phyloP scores from a whole-genome alignment of 495 filamentous ascomycete genomes.

The Neurospora tetraspora region DNA sequence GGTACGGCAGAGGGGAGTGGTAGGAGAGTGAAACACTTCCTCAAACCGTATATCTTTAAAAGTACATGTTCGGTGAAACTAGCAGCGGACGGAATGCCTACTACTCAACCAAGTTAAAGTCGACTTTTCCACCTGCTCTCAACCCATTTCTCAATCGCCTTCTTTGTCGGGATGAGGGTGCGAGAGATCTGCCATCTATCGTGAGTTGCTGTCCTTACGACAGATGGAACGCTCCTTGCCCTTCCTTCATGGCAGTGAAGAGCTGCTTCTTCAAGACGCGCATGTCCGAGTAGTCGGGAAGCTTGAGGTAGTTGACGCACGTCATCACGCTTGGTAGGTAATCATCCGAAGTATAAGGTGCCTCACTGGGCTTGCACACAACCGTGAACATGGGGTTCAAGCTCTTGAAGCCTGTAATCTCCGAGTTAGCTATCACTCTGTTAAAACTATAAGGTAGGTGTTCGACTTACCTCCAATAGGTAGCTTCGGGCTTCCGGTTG shows the following conservation, averaged over 20 bases:
- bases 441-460: background rate
- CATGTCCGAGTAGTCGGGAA: conserved; percentile 86
- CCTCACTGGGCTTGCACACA: conserved; percentile 94
- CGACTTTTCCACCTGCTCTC: background rate
- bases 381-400: conserved; percentile 98
- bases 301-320: conserved; percentile 97
- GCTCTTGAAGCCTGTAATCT: conserved; percentile 73
- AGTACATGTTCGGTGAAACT: background rate
- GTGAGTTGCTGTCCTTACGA: conserved; percentile 42
- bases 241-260: conserved; percentile 82
- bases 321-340: conserved; percentile 99
- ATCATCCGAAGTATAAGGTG: conserved; percentile 89
- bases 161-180: no score
- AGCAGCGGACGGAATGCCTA: background rate
- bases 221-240: conserved; percentile 97
- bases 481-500: conserved; percentile 95
- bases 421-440: background rate
- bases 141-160: no score
- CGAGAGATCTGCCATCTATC: no score
- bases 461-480: conserved; percentile 81
- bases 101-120: background rate
- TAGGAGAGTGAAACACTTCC: background rate
- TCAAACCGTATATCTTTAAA: background rate
- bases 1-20: background rate
- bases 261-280: conserved; percentile 66